A percentile compares a stretch with the other conserved stretches of the same genome.
Evolutionary conservation across 768 basidiomycete genomes (phyloP).

Genomic region (Boletus insuetus): DNA sequence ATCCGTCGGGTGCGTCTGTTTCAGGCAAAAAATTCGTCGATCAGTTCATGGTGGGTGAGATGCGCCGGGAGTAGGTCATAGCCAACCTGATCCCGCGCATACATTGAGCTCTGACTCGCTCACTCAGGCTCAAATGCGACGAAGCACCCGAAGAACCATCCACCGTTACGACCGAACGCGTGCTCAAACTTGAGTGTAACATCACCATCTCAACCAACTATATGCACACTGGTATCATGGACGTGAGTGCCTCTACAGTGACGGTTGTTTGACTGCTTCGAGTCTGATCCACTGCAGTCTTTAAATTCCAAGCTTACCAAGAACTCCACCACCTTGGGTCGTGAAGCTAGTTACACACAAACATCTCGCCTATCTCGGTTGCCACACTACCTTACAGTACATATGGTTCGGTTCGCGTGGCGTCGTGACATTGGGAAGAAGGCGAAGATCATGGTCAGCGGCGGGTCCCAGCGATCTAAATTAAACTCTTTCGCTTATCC

Average conservation of each 20-base stretch:
- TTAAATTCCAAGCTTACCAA: constrained; percentile 89
- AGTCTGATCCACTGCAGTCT: constrained; percentile 46
- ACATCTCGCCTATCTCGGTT: constrained; percentile 79
- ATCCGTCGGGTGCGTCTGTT: constrained; percentile 28
- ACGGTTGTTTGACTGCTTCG: background rate
- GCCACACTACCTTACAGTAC: constrained; percentile 82
- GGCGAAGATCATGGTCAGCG: constrained; percentile 89
- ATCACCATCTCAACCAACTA: constrained; percentile 86
- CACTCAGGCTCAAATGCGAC: constrained; percentile 65
- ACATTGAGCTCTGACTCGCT: constrained; percentile 22
- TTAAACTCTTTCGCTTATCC: background rate
- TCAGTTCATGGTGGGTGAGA: constrained; percentile 76
- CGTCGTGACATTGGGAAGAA: constrained; percentile 86
- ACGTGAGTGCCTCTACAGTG: constrained; percentile 45
- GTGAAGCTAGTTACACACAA: constrained; percentile 80
- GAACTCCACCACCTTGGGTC: constrained; percentile 70
- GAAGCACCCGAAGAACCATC: constrained; percentile 80
- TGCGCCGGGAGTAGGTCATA: constrained; percentile 58
- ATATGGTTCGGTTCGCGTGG: constrained; percentile 98
- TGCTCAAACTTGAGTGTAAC: constrained; percentile 91
- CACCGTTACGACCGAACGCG: constrained; percentile 61
- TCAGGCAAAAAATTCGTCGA: constrained; percentile 63
- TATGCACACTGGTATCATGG: constrained; percentile 81
- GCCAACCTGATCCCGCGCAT: background rate
- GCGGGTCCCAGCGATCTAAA: background rate